Conservation (phyloP, 495 filamentous ascomycete species). For the Penicillium roqueforti region DNA sequence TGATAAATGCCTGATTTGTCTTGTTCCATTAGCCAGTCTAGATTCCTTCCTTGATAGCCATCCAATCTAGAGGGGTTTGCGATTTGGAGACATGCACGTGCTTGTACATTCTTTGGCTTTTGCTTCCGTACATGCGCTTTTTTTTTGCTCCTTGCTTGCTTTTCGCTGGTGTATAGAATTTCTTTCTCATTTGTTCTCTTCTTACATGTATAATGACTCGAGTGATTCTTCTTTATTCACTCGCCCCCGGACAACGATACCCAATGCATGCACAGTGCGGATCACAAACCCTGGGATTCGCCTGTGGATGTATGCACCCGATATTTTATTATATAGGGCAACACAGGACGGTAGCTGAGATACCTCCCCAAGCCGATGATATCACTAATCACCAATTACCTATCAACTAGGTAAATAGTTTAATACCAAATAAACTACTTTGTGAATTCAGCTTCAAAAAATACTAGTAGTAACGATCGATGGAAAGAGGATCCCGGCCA, state of each 20-base stretch:
- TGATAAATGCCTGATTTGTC: slow-evolving; percentile 45
- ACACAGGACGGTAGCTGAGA: neutral
- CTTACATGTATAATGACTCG: slow-evolving; percentile 10
- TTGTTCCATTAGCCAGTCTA: slow-evolving; percentile 41
- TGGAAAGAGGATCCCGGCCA: neutral
- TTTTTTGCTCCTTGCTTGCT: neutral
- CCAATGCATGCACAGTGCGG: neutral
- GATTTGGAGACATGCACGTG: slow-evolving; percentile 16
- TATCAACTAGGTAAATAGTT: neutral
- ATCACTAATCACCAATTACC: neutral
- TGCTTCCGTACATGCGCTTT: neutral
- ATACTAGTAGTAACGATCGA: neutral
- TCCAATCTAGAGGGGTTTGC: slow-evolving; percentile 33
- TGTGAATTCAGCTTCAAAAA: neutral
- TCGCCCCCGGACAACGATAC: neutral
- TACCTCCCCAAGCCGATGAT: slow-evolving; percentile 3
- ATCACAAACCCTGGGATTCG: neutral
- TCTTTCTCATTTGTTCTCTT: neutral
- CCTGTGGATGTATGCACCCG: neutral
- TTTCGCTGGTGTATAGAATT: slow-evolving; percentile 3
- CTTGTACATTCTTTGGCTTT: slow-evolving; percentile 9
- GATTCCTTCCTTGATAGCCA: slow-evolving; percentile 37
- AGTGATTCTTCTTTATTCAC: neutral
- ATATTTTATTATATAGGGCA: neutral
- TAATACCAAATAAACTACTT: slow-evolving; percentile 1